Percentiles rank a stretch among this genome's conserved stretches.
Conservation (phyloP, 257 asterid genomes). For the Cordia subcordata region DNA sequence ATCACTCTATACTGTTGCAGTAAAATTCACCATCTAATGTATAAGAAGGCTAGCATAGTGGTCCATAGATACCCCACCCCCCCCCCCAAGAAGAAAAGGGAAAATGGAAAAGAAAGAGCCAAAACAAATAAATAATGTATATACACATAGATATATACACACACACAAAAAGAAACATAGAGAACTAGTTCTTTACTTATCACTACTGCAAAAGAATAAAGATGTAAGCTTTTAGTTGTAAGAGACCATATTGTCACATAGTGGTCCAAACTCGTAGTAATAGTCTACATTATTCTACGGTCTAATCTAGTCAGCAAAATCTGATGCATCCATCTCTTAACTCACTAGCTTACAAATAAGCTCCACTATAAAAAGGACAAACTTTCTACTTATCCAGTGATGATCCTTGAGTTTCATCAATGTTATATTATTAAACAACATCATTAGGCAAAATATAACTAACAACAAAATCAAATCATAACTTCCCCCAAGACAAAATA, state of each 20-base stretch:
- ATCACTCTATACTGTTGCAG: too few species aligned
- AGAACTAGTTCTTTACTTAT: constrained; percentile 5
- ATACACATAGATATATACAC: background rate
- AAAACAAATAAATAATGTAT: background rate
- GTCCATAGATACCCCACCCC: too few species aligned
- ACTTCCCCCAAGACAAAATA: background rate
- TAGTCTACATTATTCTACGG: too few species aligned
- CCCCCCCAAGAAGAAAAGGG: too few species aligned
- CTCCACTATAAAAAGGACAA: too few species aligned
- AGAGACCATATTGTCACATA: too few species aligned
- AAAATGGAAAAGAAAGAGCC: too few species aligned
- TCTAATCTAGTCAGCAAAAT: background rate
- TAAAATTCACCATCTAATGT: too few species aligned
- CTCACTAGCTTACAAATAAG: background rate
- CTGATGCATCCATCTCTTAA: background rate
- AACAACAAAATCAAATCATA: too few species aligned
- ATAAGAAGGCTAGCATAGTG: too few species aligned
- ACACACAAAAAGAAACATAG: background rate
- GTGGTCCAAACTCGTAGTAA: too few species aligned
- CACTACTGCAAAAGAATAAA: background rate
- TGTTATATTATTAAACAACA: too few species aligned
- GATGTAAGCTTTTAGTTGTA: background rate
- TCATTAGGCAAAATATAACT: background rate
- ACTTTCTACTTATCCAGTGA: background rate
- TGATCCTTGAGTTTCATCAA: background rate